A percentile compares a stretch with the other conserved stretches of the same genome.
phyloP scores from a whole-genome alignment of 441 rosid species.

The Biscutella laevigata region DNA sequence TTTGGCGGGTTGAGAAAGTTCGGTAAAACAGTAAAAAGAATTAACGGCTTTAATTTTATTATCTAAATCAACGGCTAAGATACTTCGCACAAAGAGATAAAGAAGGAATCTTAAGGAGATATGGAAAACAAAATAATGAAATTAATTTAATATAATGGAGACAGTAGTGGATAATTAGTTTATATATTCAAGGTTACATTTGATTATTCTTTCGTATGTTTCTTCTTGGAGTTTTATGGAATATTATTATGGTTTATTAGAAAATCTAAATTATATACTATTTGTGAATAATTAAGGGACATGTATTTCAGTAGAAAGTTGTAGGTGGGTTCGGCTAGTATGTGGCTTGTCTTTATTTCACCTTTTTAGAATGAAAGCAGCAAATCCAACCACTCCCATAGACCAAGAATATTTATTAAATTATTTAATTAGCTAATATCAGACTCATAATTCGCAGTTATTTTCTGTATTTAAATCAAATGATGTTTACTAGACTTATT shows the following conservation, averaged over 20 bases:
- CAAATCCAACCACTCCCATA: slow-evolving; percentile 34
- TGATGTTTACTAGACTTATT: too few relatives aligned
- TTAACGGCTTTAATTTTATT: too few relatives aligned
- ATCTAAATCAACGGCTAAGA: slow-evolving; percentile 15
- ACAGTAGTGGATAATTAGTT: neutral
- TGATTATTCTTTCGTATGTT: slow-evolving; percentile 28
- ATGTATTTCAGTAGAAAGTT: slow-evolving; percentile 28
- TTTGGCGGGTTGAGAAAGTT: slow-evolving; percentile 38
- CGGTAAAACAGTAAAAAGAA: slow-evolving; percentile 26
- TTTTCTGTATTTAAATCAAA: neutral
- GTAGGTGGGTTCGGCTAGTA: slow-evolving; percentile 21
- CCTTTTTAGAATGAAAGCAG: slow-evolving; percentile 38
- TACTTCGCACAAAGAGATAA: slow-evolving; percentile 5
- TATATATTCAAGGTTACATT: neutral
- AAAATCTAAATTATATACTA: slow-evolving; percentile 3
- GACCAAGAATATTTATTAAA: slow-evolving; percentile 16
- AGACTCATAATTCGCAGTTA: neutral
- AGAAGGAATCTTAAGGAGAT: neutral
- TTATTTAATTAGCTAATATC: neutral
- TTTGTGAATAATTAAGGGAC: slow-evolving; percentile 14
- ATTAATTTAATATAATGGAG: neutral
- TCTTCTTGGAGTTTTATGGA: slow-evolving; percentile 21
- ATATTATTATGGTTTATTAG: slow-evolving; percentile 9
- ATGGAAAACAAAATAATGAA: neutral
- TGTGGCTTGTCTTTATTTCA: slow-evolving; percentile 27